Evolutionary conservation across 148 eudicot genomes (phyloP).

Genomic region (Beta vulgaris): DNA sequence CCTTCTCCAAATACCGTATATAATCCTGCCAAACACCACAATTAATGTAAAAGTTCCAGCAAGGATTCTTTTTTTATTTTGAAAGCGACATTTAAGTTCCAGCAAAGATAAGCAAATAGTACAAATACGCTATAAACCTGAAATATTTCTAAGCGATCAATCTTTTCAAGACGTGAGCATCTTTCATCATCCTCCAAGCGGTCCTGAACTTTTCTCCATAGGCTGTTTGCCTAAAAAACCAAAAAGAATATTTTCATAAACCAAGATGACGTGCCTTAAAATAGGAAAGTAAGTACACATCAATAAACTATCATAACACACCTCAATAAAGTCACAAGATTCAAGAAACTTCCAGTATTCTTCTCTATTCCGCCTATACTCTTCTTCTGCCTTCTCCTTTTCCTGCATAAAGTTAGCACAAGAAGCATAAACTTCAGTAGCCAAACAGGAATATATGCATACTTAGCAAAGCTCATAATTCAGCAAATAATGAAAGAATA

Average conservation of each 20-base stretch:
- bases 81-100: too few relatives aligned
- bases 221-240: constrained; percentile 61
- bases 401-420: constrained; percentile 50
- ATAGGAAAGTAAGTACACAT: not conserved
- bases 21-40: constrained; percentile 62
- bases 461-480: not conserved
- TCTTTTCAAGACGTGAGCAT: constrained; percentile 84
- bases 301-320: constrained; percentile 16
- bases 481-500: not conserved
- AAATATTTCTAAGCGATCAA: constrained; percentile 83
- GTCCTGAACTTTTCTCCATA: constrained; percentile 96
- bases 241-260: constrained; percentile 12
- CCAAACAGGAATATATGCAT: not conserved
- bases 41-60: constrained; percentile 14
- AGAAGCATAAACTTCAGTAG: constrained; percentile 6
- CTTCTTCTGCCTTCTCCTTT: constrained; percentile 88
- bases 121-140: constrained; percentile 43
- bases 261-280: not conserved
- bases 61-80: too few relatives aligned
- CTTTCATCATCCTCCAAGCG: constrained; percentile 92
- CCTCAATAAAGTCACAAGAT: constrained; percentile 89
- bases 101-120: not conserved
- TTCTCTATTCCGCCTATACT: constrained; percentile 61
- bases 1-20: constrained; percentile 89
- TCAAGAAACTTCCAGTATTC: constrained; percentile 83